A percentile compares a stretch with the other conserved stretches of the same genome.
Evolutionary conservation across 1,139 yeast species (phyloP).

Genomic region (Candida neerlandica): DNA sequence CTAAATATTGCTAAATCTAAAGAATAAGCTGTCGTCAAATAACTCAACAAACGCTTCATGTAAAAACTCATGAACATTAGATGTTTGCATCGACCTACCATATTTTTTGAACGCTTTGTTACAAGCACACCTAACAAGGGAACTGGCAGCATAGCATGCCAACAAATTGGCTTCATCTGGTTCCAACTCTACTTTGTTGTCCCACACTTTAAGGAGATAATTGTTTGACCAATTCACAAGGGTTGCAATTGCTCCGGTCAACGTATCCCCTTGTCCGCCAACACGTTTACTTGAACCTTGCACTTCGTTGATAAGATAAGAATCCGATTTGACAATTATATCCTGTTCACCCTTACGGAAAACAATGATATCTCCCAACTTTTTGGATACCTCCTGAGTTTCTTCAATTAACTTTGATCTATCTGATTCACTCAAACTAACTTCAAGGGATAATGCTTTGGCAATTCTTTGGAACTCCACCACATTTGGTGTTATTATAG

Average conservation of each 20-base stretch:
- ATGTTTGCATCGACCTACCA: constrained; percentile 84
- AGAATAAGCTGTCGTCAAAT: constrained; percentile 29
- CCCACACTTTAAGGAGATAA: constrained; percentile 61
- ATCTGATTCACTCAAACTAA: constrained; percentile 28
- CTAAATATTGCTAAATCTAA: constrained; percentile 7
- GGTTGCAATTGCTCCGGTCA: constrained; percentile 48
- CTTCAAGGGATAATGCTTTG: constrained; percentile 38
- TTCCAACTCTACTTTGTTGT: constrained; percentile 58
- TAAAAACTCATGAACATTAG: constrained; percentile 71
- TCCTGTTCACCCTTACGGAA: constrained; percentile 76
- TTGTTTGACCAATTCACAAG: constrained; percentile 51
- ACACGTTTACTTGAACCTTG: constrained; percentile 60
- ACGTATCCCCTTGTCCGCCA: constrained; percentile 54
- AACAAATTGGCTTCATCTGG: constrained; percentile 44
- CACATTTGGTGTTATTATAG: constrained; percentile 85
- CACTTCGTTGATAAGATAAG: constrained; percentile 38
- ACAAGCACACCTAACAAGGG: constrained; percentile 69
- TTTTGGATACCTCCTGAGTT: constrained; percentile 50
- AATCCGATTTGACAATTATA: constrained; percentile 51
- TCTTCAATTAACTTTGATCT: constrained; percentile 26
- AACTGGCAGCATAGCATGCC: constrained; percentile 76
- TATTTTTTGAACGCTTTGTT: constrained; percentile 61
- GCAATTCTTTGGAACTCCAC: constrained; percentile 77
- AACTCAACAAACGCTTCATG: constrained; percentile 63
- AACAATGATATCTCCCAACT: constrained; percentile 64